Percentiles rank a stretch among this genome's conserved stretches.
These are phyloP conservation scores for Tetrahymena elliotti DNA, from an alignment of 73 alveolate genomes.

Conservation along the genomic window DNA sequence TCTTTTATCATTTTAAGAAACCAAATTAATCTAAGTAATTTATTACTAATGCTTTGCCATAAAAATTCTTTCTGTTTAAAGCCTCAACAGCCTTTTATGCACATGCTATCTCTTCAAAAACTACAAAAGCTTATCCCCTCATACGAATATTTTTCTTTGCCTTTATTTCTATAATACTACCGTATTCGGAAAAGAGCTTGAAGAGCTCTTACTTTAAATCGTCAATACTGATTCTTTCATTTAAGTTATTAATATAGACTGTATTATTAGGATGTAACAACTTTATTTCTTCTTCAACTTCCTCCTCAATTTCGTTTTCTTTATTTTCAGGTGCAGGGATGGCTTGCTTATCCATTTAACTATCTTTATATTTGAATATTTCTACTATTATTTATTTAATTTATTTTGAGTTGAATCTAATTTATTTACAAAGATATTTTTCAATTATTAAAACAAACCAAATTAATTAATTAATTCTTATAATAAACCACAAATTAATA, in stretches of 20 bases:
- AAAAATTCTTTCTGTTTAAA: conserved; percentile 18
- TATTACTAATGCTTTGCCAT: conserved; percentile 30
- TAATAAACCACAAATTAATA: not conserved
- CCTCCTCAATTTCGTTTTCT: not conserved
- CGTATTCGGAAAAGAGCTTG: conserved; percentile 75
- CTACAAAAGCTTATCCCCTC: conserved; percentile 93
- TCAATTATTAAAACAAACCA: not conserved
- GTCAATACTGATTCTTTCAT: conserved; percentile 74
- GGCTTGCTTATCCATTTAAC: not conserved
- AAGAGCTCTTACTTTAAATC: conserved; percentile 74
- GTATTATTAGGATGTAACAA: conserved; percentile 57
- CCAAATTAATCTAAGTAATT: not conserved
- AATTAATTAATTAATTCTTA: not conserved
- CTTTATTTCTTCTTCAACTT: not conserved
- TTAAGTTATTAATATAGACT: conserved; percentile 77
- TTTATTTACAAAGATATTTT: not conserved
- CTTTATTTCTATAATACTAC: conserved; percentile 77
- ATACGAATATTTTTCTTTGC: conserved; percentile 65
- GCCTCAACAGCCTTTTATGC: conserved; percentile 40
- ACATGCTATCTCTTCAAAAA: conserved; percentile 65
- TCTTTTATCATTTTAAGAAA: not conserved
- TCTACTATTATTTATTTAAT: not conserved
- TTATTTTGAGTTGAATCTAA: not conserved
- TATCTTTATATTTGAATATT: not conserved
- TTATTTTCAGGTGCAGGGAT: not conserved